phyloP scores from a whole-genome alignment of 352 stramenopile species.

The Phytophthora multivora region DNA sequence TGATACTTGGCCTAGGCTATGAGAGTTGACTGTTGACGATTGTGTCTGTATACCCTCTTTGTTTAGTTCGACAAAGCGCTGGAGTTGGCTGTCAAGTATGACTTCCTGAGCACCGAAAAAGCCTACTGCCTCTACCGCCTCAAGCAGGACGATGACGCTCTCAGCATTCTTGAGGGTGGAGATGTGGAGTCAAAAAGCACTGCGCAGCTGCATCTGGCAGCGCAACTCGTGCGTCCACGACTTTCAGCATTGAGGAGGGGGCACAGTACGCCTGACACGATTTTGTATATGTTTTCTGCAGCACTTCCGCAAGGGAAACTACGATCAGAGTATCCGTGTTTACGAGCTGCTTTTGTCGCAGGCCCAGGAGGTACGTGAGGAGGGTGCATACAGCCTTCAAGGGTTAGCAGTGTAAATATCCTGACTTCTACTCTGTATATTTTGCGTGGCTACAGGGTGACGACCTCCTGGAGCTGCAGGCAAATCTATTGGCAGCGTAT shows the following conservation, averaged over 20 bases:
- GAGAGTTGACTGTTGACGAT: neutral
- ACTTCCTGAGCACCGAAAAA: constrained; percentile 64
- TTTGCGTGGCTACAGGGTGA: constrained; percentile 37
- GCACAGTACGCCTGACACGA: constrained; percentile 1
- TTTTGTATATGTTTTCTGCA: constrained; percentile 22
- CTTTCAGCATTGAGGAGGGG: neutral
- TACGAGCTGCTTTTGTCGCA: constrained; percentile 72
- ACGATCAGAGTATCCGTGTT: constrained; percentile 66
- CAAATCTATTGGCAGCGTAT: constrained; percentile 80
- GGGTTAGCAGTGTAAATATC: no score
- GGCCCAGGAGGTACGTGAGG: constrained; percentile 37
- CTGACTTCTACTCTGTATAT: neutral
- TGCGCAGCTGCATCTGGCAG: constrained; percentile 67
- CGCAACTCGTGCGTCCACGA: constrained; percentile 55
- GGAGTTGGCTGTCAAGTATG: constrained; percentile 74
- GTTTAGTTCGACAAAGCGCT: constrained; percentile 84
- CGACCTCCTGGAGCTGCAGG: constrained; percentile 79
- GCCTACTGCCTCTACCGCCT: constrained; percentile 85
- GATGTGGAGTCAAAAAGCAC: constrained; percentile 40
- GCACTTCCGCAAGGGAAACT: constrained; percentile 75
- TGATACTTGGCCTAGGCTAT: neutral
- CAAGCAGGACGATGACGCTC: constrained; percentile 73
- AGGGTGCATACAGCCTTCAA: no score
- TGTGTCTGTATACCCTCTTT: neutral
- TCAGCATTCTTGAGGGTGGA: constrained; percentile 41